Percentiles rank a stretch among this genome's conserved stretches.
Conservation (phyloP, 805 yeast species). For the Nakazawaea molendinolei region DNA sequence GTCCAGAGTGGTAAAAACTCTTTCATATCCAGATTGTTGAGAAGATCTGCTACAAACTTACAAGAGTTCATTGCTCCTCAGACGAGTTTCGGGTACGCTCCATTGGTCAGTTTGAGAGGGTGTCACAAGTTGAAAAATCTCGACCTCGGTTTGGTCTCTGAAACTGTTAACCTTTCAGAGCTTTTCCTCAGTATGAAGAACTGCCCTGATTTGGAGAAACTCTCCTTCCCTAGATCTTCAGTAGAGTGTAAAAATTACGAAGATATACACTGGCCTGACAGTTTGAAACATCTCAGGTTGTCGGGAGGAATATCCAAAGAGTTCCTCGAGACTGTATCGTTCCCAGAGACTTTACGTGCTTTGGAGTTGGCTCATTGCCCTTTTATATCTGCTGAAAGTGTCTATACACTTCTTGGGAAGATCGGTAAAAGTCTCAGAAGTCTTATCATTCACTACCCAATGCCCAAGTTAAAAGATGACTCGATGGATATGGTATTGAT, state of each 20-base stretch:
- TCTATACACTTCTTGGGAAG: slow-evolving; percentile 52
- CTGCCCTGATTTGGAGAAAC: slow-evolving; percentile 55
- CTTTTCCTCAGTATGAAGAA: slow-evolving; percentile 68
- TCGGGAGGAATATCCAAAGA: slow-evolving; percentile 88
- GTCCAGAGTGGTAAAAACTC: slow-evolving; percentile 92
- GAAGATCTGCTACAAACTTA: slow-evolving; percentile 65
- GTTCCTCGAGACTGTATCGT: slow-evolving; percentile 60
- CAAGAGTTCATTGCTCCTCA: slow-evolving; percentile 84
- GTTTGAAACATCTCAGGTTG: slow-evolving; percentile 60
- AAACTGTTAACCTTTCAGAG: slow-evolving; percentile 78
- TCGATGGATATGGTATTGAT: slow-evolving; percentile 69
- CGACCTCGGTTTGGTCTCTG: slow-evolving; percentile 83
- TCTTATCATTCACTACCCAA: slow-evolving; percentile 74
- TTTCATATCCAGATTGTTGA: slow-evolving; percentile 71
- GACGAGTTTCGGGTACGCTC: slow-evolving; percentile 89
- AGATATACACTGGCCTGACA: slow-evolving; percentile 69
- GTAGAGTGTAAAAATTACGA: slow-evolving; percentile 58
- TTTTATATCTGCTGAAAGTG: slow-evolving; percentile 53
- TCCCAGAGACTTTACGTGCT: slow-evolving; percentile 66
- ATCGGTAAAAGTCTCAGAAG: slow-evolving; percentile 62
- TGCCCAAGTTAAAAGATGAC: slow-evolving; percentile 69
- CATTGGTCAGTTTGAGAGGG: slow-evolving; percentile 70
- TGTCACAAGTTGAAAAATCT: slow-evolving; percentile 60
- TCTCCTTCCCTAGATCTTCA: slow-evolving; percentile 87
- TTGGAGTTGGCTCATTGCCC: slow-evolving; percentile 90